These are phyloP conservation scores for Cyberlindnera mycetangii DNA, from an alignment of 805 yeast genomes.

Conservation along the genomic window DNA sequence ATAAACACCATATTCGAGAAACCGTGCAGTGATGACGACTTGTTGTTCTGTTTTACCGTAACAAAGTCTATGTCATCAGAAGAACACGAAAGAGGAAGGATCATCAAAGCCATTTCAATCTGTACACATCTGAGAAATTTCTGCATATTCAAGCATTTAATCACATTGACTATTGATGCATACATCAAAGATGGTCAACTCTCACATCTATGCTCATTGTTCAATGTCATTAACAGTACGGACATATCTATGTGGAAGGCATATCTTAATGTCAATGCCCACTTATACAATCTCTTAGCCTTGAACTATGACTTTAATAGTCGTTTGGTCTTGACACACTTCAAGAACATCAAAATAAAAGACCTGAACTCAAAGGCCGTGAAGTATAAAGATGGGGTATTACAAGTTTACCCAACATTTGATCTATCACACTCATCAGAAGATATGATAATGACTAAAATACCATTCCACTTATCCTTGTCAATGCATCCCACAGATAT, in stretches of 20 bases:
- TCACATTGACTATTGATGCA: conserved; percentile 46
- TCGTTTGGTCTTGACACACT: conserved; percentile 20
- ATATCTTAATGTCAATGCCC: conserved; percentile 13
- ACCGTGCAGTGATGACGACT: conserved; percentile 27
- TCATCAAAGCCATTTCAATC: conserved; percentile 56
- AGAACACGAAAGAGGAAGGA: conserved; percentile 50
- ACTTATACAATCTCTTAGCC: conserved; percentile 18
- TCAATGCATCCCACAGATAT: conserved; percentile 20
- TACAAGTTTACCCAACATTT: conserved; percentile 31
- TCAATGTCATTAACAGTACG: conserved; percentile 22
- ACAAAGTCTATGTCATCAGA: conserved; percentile 46
- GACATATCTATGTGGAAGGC: conserved; percentile 25
- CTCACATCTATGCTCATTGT: conserved; percentile 20
- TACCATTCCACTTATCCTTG: conserved; percentile 30
- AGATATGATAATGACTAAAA: conserved; percentile 33
- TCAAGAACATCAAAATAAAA: conserved; percentile 22
- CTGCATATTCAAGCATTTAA: conserved; percentile 55
- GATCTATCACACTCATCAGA: conserved; percentile 24
- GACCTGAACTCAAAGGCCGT: conserved; percentile 16
- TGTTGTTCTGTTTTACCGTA: conserved; percentile 53
- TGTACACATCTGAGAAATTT: conserved; percentile 53
- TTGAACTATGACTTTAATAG: conserved; percentile 22
- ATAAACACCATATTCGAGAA: conserved; percentile 25
- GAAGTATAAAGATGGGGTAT: conserved; percentile 21
- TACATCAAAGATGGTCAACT: conserved; percentile 26